A percentile compares a stretch with the other conserved stretches of the same genome.
Evolutionary conservation across 1,284 basidiomycete genomes (phyloP).

Genomic region (Rhodotorula sp.): DNA sequence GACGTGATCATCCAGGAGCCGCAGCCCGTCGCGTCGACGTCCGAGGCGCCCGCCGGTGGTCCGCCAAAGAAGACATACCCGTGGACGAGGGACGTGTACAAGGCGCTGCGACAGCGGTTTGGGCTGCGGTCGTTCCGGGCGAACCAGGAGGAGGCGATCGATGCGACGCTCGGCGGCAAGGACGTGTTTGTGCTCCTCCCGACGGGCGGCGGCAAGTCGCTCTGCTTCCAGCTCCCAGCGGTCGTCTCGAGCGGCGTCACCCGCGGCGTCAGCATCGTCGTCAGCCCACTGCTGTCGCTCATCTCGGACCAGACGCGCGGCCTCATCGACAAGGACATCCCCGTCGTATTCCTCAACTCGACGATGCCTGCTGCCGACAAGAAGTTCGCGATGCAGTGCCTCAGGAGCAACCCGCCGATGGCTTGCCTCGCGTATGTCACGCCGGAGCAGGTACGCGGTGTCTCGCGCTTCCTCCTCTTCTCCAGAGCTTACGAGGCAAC

Average conservation of each 20-base stretch:
- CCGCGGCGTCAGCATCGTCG: slow-evolving; percentile 81
- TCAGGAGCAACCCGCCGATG: slow-evolving; percentile 53
- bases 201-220: slow-evolving; percentile 91
- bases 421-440: slow-evolving; percentile 82
- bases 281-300: slow-evolving; percentile 85
- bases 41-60: slow-evolving; percentile 3
- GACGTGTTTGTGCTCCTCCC: slow-evolving; percentile 97
- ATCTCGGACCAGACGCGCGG: slow-evolving; percentile 86
- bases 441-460: slow-evolving; percentile 72
- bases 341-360: slow-evolving; percentile 72
- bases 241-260: slow-evolving; percentile 72
- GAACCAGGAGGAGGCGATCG: slow-evolving; percentile 87
- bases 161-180: slow-evolving; percentile 72
- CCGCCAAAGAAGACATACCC: slow-evolving; percentile 43
- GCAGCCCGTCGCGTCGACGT: neutral
- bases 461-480: neutral
- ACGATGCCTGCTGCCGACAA: slow-evolving; percentile 57
- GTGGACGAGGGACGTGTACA: slow-evolving; percentile 63
- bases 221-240: slow-evolving; percentile 85
- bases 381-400: slow-evolving; percentile 55
- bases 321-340: slow-evolving; percentile 64
- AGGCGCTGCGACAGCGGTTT: slow-evolving; percentile 68
- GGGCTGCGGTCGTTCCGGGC: slow-evolving; percentile 68
- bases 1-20: slow-evolving; percentile 14
- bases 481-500: neutral